Evolutionary conservation across 2,329 filamentous ascomycete species (phyloP), one percentile per base, ranked within the genome.

Genomic region (Dactylellina drechsleri): DNA sequence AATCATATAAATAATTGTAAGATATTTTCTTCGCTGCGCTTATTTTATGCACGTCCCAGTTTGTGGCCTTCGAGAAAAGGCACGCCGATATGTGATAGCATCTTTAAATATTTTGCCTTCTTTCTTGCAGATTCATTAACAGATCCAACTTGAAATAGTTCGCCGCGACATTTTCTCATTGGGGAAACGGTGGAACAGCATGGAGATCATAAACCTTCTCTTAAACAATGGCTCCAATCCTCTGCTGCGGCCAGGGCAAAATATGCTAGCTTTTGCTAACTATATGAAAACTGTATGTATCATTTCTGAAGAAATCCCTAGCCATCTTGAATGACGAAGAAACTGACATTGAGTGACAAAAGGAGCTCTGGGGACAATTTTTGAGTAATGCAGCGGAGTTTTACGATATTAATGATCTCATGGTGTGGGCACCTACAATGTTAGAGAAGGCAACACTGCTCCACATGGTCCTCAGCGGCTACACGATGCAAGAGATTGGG

Each of bases 1-100:
- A 70, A 54, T 23, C 57, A 70, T n/a, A 13, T 70, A n/a, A 57
- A 62, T 12, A 15, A 57, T 15, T 0, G 66, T 70, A 70, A 23
- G 65, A 6, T 3, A 36, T 2, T 2, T 31, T 12, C 12, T 28
- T 12, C 8, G 15, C 1, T 13, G 15, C 15, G 26, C 26, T n/a
- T n/a, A n/a, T n/a, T n/a, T n/a, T n/a, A n/a, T n/a, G n/a, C n/a
- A n/a, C n/a, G n/a, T n/a, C n/a, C n/a, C n/a, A n/a, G n/a, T n/a
- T n/a, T n/a, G n/a, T n/a, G n/a, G n/a, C n/a, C n/a, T n/a, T n/a
- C n/a, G n/a, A n/a, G n/a, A n/a, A n/a, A n/a, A n/a, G n/a, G n/a
- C n/a, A n/a, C n/a, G n/a, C n/a, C n/a, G n/a, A n/a, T n/a, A n/a
- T n/a, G n/a, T n/a, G n/a, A n/a, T n/a, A n/a, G n/a, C n/a, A n/a